phyloP scores from a whole-genome alignment of 331 rosid genomes.

The Acacia pycnantha region DNA sequence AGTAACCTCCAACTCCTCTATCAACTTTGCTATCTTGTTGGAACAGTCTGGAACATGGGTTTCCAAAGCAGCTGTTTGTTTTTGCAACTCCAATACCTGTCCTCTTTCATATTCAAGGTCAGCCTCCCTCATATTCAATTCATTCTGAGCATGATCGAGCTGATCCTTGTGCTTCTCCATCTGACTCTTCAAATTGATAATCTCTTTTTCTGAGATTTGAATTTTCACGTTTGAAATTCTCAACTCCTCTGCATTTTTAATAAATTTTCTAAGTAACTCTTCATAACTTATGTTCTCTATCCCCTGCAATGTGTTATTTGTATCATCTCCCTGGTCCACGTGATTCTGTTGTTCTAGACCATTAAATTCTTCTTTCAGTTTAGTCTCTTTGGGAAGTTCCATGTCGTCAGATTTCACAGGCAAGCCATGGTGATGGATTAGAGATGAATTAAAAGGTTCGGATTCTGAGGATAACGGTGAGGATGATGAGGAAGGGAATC shows the following conservation, averaged over 20 bases:
- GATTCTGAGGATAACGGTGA: conserved; percentile 54
- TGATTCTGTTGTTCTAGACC: conserved; percentile 37
- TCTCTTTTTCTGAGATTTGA: conserved; percentile 44
- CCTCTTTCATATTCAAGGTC: conserved; percentile 46
- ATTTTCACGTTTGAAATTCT: conserved; percentile 42
- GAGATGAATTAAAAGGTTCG: conserved; percentile 34
- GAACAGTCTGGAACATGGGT: conserved; percentile 39
- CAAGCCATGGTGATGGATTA: conserved; percentile 29
- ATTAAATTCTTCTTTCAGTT: conserved; percentile 41
- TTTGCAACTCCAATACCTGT: conserved; percentile 45
- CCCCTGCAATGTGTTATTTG: conserved; percentile 17
- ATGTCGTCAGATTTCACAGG: conserved; percentile 32
- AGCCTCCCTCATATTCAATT: conserved; percentile 43
- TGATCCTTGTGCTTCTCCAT: conserved; percentile 35
- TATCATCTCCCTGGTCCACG: conserved; percentile 31
- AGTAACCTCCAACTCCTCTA: conserved; percentile 46
- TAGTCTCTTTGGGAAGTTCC: conserved; percentile 36
- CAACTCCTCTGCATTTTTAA: conserved; percentile 41
- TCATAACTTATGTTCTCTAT: conserved; percentile 35
- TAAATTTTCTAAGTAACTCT: conserved; percentile 36
- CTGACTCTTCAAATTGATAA: conserved; percentile 32
- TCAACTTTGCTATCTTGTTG: conserved; percentile 43
- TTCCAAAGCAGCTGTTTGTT: conserved; percentile 42
- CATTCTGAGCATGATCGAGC: conserved; percentile 31
- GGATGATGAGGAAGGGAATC: conserved; percentile 47